Conservation (phyloP, 345 rosid genomes). For the Gossypium sturtianum region DNA sequence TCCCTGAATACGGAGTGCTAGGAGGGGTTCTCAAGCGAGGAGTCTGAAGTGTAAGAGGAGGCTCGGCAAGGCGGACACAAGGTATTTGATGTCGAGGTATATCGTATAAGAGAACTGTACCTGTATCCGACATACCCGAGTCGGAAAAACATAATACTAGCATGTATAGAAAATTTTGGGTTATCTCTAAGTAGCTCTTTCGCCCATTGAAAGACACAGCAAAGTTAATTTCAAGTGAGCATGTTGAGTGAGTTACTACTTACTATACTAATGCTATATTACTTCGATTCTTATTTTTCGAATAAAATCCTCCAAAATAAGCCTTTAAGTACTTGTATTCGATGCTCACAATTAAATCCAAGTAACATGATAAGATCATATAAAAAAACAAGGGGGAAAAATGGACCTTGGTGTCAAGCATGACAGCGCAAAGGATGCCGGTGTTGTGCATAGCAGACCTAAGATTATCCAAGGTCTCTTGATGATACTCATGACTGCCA, state of each 20-base stretch:
- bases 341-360: neutral
- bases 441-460: constrained; percentile 58
- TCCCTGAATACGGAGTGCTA: too few species aligned
- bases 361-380: neutral
- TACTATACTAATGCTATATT: neutral
- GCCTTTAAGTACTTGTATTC: neutral
- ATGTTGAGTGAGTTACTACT: neutral
- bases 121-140: too few species aligned
- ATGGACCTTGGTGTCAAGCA: constrained; percentile 76
- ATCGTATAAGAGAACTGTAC: too few species aligned
- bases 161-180: too few species aligned
- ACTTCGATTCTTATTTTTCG: neutral
- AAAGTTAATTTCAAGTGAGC: neutral
- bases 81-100: too few species aligned
- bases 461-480: constrained; percentile 78
- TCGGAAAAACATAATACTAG: too few species aligned
- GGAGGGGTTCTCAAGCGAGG: too few species aligned
- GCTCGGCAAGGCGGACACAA: too few species aligned
- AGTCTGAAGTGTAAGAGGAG: too few species aligned
- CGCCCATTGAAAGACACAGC: neutral
- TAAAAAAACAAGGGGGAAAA: neutral
- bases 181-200: too few species aligned
- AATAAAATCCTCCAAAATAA: neutral
- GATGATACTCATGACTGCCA: constrained; percentile 90
- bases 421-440: constrained; percentile 64